These are phyloP conservation scores for Rhynchosporium graminicola DNA, from an alignment of 2,329 filamentous ascomycete genomes.

Conservation along the genomic window DNA sequence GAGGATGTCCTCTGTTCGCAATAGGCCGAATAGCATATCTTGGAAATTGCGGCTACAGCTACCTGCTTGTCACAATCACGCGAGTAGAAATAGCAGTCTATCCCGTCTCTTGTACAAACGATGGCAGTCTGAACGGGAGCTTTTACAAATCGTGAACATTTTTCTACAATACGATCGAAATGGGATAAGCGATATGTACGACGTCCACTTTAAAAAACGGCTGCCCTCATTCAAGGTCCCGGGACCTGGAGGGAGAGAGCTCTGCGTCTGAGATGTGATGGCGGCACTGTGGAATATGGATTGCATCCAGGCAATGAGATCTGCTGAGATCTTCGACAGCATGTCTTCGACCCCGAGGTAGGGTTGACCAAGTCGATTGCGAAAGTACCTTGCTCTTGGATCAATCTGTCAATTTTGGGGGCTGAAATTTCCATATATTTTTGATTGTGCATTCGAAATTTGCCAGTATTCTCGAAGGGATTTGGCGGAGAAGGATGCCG, in stretches of 20 bases:
- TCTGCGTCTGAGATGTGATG: neutral
- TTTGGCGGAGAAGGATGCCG: neutral
- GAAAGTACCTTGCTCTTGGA: too few species aligned
- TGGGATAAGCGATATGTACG: conserved; percentile 6
- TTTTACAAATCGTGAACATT: conserved; percentile 4
- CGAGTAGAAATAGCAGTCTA: neutral
- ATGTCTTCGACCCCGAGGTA: neutral
- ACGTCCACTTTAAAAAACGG: conserved; percentile 3
- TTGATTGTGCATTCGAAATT: too few species aligned
- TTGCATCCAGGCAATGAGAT: neutral
- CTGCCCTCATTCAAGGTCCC: neutral
- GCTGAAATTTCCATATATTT: too few species aligned
- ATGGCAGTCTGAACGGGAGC: conserved; percentile 9
- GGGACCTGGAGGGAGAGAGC: conserved; percentile 3
- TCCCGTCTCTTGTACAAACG: conserved; percentile 13
- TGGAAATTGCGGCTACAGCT: neutral
- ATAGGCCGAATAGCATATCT: neutral
- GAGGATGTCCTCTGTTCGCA: conserved; percentile 1
- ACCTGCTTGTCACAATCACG: neutral
- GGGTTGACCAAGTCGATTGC: too few species aligned
- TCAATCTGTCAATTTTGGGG: too few species aligned
- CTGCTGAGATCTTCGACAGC: neutral
- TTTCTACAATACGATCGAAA: conserved; percentile 7
- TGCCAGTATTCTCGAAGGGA: too few species aligned
- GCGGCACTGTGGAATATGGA: conserved; percentile 5